Evolutionary conservation across 805 yeast genomes (phyloP), one percentile per base, ranked within the genome.

Genomic region (Candida vartiovaarae): DNA sequence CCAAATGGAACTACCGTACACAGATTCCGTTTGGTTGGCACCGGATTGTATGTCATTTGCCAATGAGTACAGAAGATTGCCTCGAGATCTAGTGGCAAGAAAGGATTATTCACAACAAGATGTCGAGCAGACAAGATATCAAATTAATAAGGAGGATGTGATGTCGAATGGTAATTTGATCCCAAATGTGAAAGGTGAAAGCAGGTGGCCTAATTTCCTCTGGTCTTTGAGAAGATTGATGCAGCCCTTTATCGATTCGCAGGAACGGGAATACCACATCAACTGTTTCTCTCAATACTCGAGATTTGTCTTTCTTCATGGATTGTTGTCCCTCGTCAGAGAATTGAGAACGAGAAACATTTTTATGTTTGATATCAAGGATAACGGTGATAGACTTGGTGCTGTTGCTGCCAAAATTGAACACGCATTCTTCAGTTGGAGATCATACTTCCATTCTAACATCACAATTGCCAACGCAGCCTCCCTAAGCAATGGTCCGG

Each of bases 11-110:
- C 53, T 72, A 32, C 77, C 77, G 3, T 70, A 66, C 33, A 55
- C 71, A 1, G 77, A 72, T 46, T 60, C 67, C 3, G 68, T 70
- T 23, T 72, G 77, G 77, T 46, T 57, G 29, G 68, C 74, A 7
- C 27, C 43, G 1, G 51, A 51, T 39, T 52, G 59, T 0, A 11
- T 34, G 1, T 32, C 40, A 3, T 66, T 66, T 38, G 46, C 54
- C 26, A 34, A 42, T 6, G 60, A 58, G 36, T 61, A 56, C 39
- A 35, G 43, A 32, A 53, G 49, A 26, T 63, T 61, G 36, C 70
- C 67, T 2, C 49, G 53, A 45, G 57, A 53, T 8, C 33, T 55
- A 20, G 42, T 43, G 9, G 38, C 39, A 2, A 43, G 52, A 39
- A 39, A 34, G 11, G 37, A 36, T 6, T 8, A 24, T 11, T 8